Evolutionary conservation across 768 basidiomycete genomes (phyloP).

Genomic region (Leccinum sublutescens): DNA sequence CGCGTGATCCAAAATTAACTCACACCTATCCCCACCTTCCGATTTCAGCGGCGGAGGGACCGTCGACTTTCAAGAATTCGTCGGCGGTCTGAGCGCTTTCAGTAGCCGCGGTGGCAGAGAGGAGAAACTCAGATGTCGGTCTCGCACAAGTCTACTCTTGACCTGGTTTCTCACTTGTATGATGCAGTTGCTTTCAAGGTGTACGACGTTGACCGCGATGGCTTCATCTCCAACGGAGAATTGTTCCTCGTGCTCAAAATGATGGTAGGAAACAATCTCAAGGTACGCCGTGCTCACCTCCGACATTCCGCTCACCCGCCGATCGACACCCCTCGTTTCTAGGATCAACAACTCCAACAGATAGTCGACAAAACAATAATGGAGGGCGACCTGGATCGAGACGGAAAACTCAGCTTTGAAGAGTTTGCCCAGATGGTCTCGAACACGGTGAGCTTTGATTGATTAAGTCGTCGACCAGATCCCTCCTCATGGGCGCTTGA

Average conservation of each 20-base stretch:
- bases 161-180: neutral
- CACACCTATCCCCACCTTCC: neutral
- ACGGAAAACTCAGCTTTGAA: constrained; percentile 96
- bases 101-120: constrained; percentile 95
- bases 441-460: constrained; percentile 67
- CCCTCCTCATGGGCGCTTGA: constrained; percentile 7
- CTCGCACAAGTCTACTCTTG: neutral
- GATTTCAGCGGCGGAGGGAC: constrained; percentile 86
- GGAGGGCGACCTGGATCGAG: constrained; percentile 98
- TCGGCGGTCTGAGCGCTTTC: constrained; percentile 96
- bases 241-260: constrained; percentile 98
- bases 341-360: constrained; percentile 99
- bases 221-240: constrained; percentile 97
- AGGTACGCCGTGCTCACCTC: constrained; percentile 47
- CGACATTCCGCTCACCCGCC: neutral
- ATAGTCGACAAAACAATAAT: constrained; percentile 99
- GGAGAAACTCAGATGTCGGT: constrained; percentile 92
- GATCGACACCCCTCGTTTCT: neutral
- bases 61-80: constrained; percentile 99
- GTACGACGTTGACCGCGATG: constrained; percentile 97
- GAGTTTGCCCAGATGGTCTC: constrained; percentile 97
- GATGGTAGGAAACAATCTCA: constrained; percentile 99
- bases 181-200: constrained; percentile 97
- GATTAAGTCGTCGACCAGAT: neutral
- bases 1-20: constrained; percentile 4